Conservation (phyloP, 2,329 filamentous ascomycete species). For the Neonectria hederae region DNA sequence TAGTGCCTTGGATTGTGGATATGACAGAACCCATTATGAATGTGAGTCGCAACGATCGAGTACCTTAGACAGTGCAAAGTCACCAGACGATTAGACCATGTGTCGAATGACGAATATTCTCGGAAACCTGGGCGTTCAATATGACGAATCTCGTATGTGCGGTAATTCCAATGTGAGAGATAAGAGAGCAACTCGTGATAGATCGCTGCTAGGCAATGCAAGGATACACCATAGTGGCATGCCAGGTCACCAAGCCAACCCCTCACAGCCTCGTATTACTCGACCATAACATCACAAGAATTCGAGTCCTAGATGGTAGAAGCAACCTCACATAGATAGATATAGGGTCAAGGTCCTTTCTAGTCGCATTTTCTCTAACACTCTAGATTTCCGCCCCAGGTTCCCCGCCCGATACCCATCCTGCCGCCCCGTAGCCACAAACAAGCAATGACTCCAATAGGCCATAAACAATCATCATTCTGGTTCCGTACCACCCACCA, state of each 20-base stretch:
- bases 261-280: background rate
- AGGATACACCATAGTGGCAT: background rate
- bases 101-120: background rate
- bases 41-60: background rate
- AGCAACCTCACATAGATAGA: background rate
- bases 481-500: conserved; percentile 28
- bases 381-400: conserved; percentile 37
- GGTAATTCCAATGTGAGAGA: background rate
- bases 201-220: background rate
- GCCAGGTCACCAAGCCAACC: background rate
- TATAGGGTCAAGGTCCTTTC: conserved; percentile 27
- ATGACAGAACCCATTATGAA: conserved; percentile 47
- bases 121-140: background rate
- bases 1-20: conserved; percentile 40
- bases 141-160: background rate
- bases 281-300: background rate
- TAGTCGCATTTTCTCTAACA: conserved; percentile 44
- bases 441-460: conserved; percentile 11
- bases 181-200: background rate
- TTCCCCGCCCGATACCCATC: conserved; percentile 25
- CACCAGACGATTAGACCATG: background rate
- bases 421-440: conserved; percentile 2
- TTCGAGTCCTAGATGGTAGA: background rate
- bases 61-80: background rate
- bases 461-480: conserved; percentile 35